A percentile compares a stretch with the other conserved stretches of the same genome.
Conservation (phyloP, 768 basidiomycete genomes). For the Panus rudis region DNA sequence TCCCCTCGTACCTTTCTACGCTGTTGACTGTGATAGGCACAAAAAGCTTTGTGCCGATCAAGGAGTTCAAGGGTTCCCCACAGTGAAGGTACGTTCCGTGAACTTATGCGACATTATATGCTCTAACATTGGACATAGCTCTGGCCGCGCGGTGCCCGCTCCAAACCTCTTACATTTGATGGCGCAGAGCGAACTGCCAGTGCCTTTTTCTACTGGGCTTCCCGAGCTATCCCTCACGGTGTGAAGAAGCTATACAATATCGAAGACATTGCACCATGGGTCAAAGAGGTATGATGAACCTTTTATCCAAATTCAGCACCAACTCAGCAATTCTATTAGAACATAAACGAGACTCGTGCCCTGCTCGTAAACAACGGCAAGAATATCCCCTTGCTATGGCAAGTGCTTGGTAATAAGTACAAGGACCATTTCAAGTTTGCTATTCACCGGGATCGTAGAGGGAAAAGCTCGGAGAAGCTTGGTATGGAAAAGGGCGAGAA, state of each 20-base stretch:
- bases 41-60: conserved; percentile 79
- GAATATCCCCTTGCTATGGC: conserved; percentile 74
- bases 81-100: conserved; percentile 60
- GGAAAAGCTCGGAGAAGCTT: conserved; percentile 46
- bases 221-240: conserved; percentile 64
- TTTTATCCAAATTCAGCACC: not conserved
- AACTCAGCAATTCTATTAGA: conserved; percentile 21
- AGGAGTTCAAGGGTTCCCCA: conserved; percentile 88
- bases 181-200: conserved; percentile 62
- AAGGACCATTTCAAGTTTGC: conserved; percentile 54
- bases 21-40: conserved; percentile 92
- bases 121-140: conserved; percentile 32
- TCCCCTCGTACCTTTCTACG: conserved; percentile 83
- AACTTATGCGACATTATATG: not conserved
- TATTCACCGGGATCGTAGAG: conserved; percentile 59
- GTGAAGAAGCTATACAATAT: conserved; percentile 52
- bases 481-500: conserved; percentile 49
- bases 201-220: conserved; percentile 70
- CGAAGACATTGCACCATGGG: conserved; percentile 60
- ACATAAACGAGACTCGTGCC: conserved; percentile 42
- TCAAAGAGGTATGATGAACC: conserved; percentile 50
- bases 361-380: conserved; percentile 72
- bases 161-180: conserved; percentile 60
- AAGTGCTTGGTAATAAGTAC: conserved; percentile 71
- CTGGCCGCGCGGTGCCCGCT: conserved; percentile 69